Evolutionary conservation across 2,329 filamentous ascomycete species (phyloP).

Genomic region (Calonectria pseudoturangicola): DNA sequence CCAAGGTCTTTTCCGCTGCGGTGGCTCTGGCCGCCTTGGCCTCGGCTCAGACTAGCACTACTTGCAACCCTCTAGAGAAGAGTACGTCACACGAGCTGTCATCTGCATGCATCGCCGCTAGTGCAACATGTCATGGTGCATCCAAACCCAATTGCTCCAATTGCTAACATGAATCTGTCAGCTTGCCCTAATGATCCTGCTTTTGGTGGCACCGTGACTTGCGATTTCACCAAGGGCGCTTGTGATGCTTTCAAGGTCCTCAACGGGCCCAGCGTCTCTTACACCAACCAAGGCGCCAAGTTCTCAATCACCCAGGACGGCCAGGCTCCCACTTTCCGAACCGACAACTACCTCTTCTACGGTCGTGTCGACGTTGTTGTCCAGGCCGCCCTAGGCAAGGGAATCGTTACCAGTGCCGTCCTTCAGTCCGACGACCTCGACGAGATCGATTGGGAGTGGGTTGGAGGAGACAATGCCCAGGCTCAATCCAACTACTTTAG

Average conservation of each 20-base stretch:
- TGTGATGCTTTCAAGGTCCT: conserved; percentile 73
- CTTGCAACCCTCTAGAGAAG: conserved; percentile 73
- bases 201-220: conserved; percentile 74
- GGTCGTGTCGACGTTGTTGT: conserved; percentile 88
- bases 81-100: conserved; percentile 56
- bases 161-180: conserved; percentile 48
- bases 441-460: conserved; percentile 95
- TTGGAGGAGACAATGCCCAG: conserved; percentile 83
- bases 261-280: conserved; percentile 68
- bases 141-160: background rate
- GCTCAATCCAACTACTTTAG: conserved; percentile 93
- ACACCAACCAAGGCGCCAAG: conserved; percentile 70
- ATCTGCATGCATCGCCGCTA: background rate
- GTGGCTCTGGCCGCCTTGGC: conserved; percentile 72
- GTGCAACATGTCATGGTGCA: background rate
- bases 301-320: conserved; percentile 81
- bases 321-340: conserved; percentile 83
- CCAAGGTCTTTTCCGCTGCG: conserved; percentile 67
- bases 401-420: conserved; percentile 92
- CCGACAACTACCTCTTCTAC: conserved; percentile 96
- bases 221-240: conserved; percentile 86
- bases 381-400: conserved; percentile 85
- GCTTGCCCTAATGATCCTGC: conserved; percentile 85
- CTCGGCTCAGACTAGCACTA: conserved; percentile 74
- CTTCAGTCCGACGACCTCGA: conserved; percentile 93